A percentile compares a stretch with the other conserved stretches of the same genome.
These are phyloP conservation scores for Thinopyrum elongatum DNA, from an alignment of 176 grass and related monocot genomes.

Conservation along the genomic window DNA sequence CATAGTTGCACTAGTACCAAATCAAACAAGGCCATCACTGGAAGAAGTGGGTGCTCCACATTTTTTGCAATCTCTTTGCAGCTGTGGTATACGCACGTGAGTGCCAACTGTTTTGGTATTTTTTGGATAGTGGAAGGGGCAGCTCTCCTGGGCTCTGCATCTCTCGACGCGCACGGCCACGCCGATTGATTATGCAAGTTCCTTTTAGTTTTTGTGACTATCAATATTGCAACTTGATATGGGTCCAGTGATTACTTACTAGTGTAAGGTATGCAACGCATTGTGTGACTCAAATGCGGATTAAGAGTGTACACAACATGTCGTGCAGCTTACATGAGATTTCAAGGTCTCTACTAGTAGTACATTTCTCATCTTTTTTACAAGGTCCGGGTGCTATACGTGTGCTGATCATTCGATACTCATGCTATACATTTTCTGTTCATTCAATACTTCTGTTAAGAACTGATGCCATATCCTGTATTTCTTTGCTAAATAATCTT, in stretches of 20 bases:
- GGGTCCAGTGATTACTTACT: not conserved
- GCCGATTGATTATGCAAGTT: not conserved
- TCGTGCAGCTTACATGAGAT: not conserved
- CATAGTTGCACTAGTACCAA: not conserved
- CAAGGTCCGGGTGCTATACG: not conserved
- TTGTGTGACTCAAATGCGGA: not conserved
- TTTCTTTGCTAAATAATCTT: slow-evolving; percentile 11
- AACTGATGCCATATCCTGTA: not conserved
- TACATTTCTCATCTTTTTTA: not conserved
- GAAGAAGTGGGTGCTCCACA: not conserved
- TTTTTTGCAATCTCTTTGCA: not conserved
- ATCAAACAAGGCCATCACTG: not conserved
- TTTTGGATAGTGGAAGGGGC: not conserved
- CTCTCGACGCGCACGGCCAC: not conserved
- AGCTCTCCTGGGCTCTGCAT: not conserved
- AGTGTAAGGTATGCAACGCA: not conserved
- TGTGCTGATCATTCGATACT: not conserved
- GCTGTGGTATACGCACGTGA: not conserved
- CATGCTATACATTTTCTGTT: not conserved
- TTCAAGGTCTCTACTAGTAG: not conserved
- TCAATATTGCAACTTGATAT: not conserved
- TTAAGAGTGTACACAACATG: not conserved
- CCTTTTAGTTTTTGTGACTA: not conserved
- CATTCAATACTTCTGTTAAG: not conserved
- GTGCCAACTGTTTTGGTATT: not conserved